phyloP scores from a whole-genome alignment of 2,329 filamentous ascomycete genomes.

The Alternaria atra region DNA sequence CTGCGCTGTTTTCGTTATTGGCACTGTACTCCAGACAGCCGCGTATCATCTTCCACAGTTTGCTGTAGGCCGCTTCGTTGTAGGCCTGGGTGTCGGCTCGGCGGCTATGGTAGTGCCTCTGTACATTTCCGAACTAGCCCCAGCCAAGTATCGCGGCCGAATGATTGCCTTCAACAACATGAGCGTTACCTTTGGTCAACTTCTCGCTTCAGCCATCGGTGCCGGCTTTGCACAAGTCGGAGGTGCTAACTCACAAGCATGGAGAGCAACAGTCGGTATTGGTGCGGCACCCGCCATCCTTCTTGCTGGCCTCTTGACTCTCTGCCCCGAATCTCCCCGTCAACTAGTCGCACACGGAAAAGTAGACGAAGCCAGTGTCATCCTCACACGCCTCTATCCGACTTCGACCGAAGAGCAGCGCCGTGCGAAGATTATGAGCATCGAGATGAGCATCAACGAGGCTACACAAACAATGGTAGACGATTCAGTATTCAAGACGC shows the following conservation, averaged over 20 bases:
- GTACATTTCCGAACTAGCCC: slow-evolving; percentile 42
- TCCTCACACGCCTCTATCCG: slow-evolving; percentile 48
- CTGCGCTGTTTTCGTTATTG: slow-evolving; percentile 41
- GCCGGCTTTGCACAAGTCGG: slow-evolving; percentile 50
- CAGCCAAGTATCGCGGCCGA: slow-evolving; percentile 46
- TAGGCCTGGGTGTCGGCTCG: slow-evolving; percentile 43
- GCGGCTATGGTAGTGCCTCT: slow-evolving; percentile 45
- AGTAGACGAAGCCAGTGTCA: slow-evolving; percentile 40
- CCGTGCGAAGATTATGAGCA: slow-evolving; percentile 35
- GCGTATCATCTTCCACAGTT: slow-evolving; percentile 39
- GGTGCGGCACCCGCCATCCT: slow-evolving; percentile 49
- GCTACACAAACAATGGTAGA: slow-evolving; percentile 42
- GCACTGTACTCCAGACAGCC: slow-evolving; percentile 41
- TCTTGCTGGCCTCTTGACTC: slow-evolving; percentile 44
- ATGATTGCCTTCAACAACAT: slow-evolving; percentile 52
- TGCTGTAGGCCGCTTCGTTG: slow-evolving; percentile 41
- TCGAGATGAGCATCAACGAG: slow-evolving; percentile 46
- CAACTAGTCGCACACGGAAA: slow-evolving; percentile 50
- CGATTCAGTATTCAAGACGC: slow-evolving; percentile 43
- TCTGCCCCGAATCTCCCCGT: slow-evolving; percentile 50
- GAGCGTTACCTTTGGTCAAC: slow-evolving; percentile 42
- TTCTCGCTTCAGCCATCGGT: slow-evolving; percentile 45
- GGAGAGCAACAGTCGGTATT: slow-evolving; percentile 51
- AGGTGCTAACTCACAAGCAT: slow-evolving; percentile 37
- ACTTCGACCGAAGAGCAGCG: slow-evolving; percentile 38